Evolutionary conservation across 1,284 basidiomycete species (phyloP).

Genomic region (Moniliophthora roreri): DNA sequence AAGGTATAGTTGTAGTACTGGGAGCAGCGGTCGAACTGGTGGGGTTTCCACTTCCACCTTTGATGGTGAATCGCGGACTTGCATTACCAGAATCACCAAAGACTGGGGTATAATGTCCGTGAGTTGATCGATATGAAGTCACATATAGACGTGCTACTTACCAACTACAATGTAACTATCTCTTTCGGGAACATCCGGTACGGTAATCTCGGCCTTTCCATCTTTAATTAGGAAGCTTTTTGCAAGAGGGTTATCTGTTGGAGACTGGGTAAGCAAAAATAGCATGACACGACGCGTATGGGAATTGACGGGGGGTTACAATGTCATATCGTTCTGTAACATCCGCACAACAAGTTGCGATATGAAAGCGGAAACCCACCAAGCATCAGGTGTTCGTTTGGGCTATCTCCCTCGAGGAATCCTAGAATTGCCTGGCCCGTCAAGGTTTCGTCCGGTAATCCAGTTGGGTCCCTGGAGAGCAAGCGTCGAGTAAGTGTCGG

Average conservation of each 20-base stretch:
- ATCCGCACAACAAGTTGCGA: background rate
- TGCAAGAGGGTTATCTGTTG: slow-evolving; percentile 54
- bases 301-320: too few species aligned
- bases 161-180: slow-evolving; percentile 47
- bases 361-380: slow-evolving; percentile 37
- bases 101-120: slow-evolving; percentile 23
- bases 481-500: slow-evolving; percentile 9
- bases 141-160: slow-evolving; percentile 27
- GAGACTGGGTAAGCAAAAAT: slow-evolving; percentile 6
- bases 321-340: background rate
- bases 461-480: slow-evolving; percentile 46
- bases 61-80: slow-evolving; percentile 43
- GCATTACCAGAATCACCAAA: slow-evolving; percentile 44
- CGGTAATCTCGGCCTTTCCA: slow-evolving; percentile 51
- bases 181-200: slow-evolving; percentile 48
- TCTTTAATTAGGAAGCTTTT: slow-evolving; percentile 50
- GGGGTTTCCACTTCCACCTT: slow-evolving; percentile 17
- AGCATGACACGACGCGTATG: slow-evolving; percentile 1
- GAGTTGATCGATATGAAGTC: slow-evolving; percentile 6
- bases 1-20: slow-evolving; percentile 9
- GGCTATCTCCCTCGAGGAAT: slow-evolving; percentile 42
- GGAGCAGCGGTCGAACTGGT: slow-evolving; percentile 11
- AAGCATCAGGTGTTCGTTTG: slow-evolving; percentile 46
- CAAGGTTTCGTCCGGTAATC: slow-evolving; percentile 49
- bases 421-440: slow-evolving; percentile 55